These are phyloP conservation scores for Spathaspora hagerdaliae DNA, from an alignment of 805 yeast species.

Conservation along the genomic window DNA sequence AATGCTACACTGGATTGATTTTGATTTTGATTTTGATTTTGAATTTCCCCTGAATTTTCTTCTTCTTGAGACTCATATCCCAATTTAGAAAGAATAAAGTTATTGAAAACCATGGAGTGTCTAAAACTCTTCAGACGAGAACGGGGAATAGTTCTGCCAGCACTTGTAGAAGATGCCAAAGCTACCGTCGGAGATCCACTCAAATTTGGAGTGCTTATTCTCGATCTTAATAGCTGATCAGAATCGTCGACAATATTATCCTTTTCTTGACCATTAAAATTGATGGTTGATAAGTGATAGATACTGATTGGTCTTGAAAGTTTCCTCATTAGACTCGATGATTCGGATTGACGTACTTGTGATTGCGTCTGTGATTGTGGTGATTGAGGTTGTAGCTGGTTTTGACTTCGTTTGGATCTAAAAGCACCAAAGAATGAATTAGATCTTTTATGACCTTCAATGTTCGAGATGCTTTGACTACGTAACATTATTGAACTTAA, in stretches of 20 bases:
- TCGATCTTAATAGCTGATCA: slow-evolving; percentile 11
- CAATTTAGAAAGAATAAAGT: not conserved
- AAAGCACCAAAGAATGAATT: slow-evolving; percentile 13
- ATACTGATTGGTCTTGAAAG: slow-evolving; percentile 8
- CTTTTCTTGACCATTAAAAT: slow-evolving; percentile 3
- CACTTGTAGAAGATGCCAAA: not conserved
- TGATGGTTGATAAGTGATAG: not conserved
- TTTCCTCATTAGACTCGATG: not conserved
- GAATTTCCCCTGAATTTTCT: not conserved
- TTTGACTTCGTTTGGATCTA: slow-evolving; percentile 11
- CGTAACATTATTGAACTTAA: slow-evolving; percentile 16
- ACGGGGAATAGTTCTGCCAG: not conserved
- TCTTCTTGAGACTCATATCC: not conserved
- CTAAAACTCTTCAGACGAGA: not conserved
- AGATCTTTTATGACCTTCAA: slow-evolving; percentile 16
- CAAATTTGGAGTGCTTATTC: slow-evolving; percentile 21
- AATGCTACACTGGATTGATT: not conserved
- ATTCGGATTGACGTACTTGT: not conserved
- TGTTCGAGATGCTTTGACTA: slow-evolving; percentile 22
- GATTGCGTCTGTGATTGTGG: not conserved
- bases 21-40: not conserved
- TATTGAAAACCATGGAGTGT: slow-evolving; percentile 1
- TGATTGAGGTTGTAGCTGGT: slow-evolving; percentile 2
- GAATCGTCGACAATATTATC: not conserved
- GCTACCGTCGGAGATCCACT: slow-evolving; percentile 1